phyloP scores from a whole-genome alignment of 441 rosid genomes.

The Dalechampia spathulata region DNA sequence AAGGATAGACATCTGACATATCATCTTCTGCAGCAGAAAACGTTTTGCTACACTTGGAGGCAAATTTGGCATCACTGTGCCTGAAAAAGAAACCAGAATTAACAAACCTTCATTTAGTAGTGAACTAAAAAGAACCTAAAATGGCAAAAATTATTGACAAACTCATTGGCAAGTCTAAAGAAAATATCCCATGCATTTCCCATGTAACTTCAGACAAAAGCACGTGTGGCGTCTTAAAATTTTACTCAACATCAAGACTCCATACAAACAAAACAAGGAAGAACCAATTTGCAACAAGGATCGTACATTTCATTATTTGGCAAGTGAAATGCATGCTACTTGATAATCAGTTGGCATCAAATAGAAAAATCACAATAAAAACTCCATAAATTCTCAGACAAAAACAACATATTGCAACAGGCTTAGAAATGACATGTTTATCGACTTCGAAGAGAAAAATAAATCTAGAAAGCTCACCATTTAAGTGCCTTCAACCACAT shows the following conservation, averaged over 20 bases:
- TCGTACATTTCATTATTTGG: background rate
- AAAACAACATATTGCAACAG: background rate
- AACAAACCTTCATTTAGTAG: slow-evolving; percentile 3
- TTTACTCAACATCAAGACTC: background rate
- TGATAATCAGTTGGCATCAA: background rate
- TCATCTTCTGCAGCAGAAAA: slow-evolving; percentile 84
- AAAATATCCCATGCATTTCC: background rate
- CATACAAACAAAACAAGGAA: background rate
- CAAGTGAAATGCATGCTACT: background rate
- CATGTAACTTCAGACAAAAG: background rate
- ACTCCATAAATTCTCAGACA: background rate
- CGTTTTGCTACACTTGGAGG: slow-evolving; percentile 53
- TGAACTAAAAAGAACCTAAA: background rate
- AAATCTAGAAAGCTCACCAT: slow-evolving; percentile 43
- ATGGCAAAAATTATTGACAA: slow-evolving; percentile 1
- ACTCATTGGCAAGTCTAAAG: slow-evolving; percentile 7
- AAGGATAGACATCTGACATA: slow-evolving; percentile 90
- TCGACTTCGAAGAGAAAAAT: slow-evolving; percentile 1
- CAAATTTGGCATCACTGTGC: slow-evolving; percentile 74
- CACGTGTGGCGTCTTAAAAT: background rate
- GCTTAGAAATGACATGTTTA: background rate
- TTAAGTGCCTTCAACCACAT: slow-evolving; percentile 97
- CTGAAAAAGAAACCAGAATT: slow-evolving; percentile 29
- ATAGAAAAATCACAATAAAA: background rate
- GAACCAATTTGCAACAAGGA: too few species aligned